Conservation (phyloP, 257 asterid genomes). For the Solanum bulbocastanum region DNA sequence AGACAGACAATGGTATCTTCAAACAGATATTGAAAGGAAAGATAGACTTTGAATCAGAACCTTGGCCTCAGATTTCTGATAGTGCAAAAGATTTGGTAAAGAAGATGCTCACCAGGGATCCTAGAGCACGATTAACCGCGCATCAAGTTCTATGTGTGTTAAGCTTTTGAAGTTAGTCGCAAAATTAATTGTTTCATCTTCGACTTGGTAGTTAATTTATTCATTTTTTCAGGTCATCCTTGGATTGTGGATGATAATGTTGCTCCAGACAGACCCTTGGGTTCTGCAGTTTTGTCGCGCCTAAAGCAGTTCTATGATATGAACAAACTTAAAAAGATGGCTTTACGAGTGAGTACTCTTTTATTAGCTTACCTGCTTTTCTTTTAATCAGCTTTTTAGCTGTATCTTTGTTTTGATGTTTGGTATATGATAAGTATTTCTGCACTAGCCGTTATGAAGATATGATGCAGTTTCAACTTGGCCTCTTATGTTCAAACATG, state of each 20-base stretch:
- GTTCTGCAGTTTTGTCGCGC: conserved; percentile 78
- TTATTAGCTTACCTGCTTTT: not conserved
- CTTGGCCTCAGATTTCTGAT: conserved; percentile 91
- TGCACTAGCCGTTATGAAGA: not conserved
- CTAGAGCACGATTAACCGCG: conserved; percentile 62
- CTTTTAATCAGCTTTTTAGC: not conserved
- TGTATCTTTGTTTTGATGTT: not conserved
- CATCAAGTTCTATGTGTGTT: conserved; percentile 78
- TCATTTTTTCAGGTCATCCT: conserved; percentile 59
- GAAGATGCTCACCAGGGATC: conserved; percentile 77
- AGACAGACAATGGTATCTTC: conserved; percentile 84
- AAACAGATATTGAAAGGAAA: conserved; percentile 81
- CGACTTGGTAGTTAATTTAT: not conserved
- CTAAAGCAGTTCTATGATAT: conserved; percentile 87
- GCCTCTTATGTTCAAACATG: not conserved
- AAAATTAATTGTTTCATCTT: not conserved
- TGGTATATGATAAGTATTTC: not conserved
- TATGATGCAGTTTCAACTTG: not conserved
- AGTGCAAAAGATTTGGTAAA: conserved; percentile 84
- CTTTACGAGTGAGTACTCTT: conserved; percentile 51
- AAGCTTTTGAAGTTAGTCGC: not conserved
- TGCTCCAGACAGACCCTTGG: conserved; percentile 90
- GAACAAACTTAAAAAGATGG: conserved; percentile 99
- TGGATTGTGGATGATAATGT: conserved; percentile 92
- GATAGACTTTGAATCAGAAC: conserved; percentile 78